Conservation (phyloP, 192 early-diverging fungal genomes). For the Geranomyces variabilis region DNA sequence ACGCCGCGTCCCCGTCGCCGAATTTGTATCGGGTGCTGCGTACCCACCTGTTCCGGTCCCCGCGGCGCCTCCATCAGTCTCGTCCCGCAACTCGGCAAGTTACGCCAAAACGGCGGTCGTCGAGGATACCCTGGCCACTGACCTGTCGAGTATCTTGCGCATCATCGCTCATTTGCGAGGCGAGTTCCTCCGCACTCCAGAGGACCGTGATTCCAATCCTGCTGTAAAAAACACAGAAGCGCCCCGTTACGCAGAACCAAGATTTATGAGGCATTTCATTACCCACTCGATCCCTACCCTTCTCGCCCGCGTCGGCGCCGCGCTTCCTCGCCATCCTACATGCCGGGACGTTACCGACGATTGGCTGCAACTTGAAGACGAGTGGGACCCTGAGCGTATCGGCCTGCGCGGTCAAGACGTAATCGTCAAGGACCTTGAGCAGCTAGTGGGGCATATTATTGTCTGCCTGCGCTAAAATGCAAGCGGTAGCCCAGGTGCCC, state of each 20-base stretch:
- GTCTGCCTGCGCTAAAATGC: neutral
- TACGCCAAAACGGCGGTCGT: neutral
- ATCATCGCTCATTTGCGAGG: conserved; percentile 14
- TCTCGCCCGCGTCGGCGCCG: neutral
- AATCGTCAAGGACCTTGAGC: neutral
- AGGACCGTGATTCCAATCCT: neutral
- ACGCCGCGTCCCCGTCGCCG: conserved; percentile 4
- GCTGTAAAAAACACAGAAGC: neutral
- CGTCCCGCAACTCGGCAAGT: neutral
- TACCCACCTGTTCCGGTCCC: neutral
- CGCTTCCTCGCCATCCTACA: neutral
- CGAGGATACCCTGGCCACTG: neutral
- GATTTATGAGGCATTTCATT: neutral
- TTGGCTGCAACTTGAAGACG: neutral
- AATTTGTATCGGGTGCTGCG: neutral
- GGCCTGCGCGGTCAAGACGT: neutral
- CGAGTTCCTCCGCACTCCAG: neutral
- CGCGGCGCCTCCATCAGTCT: too few species aligned
- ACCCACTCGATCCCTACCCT: conserved; percentile 1
- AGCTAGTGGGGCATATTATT: neutral
- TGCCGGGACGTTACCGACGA: neutral
- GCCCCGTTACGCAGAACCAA: neutral
- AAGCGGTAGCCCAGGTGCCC: too few species aligned
- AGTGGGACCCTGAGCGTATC: neutral
- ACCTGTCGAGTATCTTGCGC: conserved; percentile 4